Evolutionary conservation across 345 rosid species (phyloP).

Genomic region (Eucalyptus brandiana): DNA sequence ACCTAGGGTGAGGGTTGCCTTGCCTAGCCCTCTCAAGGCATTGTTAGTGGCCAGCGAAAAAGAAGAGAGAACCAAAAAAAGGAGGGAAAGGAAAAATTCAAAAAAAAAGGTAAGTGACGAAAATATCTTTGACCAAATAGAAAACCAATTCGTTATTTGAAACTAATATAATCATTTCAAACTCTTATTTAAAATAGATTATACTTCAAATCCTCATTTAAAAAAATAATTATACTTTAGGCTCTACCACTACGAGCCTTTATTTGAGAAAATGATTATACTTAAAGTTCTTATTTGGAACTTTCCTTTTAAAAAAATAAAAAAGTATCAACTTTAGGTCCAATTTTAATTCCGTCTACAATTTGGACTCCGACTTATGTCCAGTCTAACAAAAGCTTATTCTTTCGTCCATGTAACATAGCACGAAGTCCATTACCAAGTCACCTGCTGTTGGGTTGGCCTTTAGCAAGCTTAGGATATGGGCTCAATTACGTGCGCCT

Average conservation of each 20-base stretch:
- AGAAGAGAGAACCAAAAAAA: no score
- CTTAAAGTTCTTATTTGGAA: no score
- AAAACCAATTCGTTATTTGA: rapidly evolving
- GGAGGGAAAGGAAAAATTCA: rapidly evolving
- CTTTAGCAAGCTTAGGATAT: background rate
- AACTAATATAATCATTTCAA: no score
- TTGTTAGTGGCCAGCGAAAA: rapidly evolving
- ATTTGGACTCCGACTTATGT: no score
- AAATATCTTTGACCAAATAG: no score
- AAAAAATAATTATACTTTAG: no score
- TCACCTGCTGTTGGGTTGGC: background rate
- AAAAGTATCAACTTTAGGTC: background rate
- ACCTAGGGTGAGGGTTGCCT: no score
- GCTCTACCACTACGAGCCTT: rapidly evolving
- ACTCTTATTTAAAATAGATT: no score
- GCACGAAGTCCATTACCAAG: background rate
- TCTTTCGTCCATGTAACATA: background rate
- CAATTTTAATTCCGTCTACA: no score
- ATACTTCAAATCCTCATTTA: rapidly evolving
- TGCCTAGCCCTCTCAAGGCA: rapidly evolving
- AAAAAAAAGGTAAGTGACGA: no score
- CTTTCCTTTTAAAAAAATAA: no score
- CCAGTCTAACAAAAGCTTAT: background rate
- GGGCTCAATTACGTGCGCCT: background rate
- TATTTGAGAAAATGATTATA: no score